Evolutionary conservation across 768 basidiomycete species (phyloP).

Genomic region (Termitomyces sp.): DNA sequence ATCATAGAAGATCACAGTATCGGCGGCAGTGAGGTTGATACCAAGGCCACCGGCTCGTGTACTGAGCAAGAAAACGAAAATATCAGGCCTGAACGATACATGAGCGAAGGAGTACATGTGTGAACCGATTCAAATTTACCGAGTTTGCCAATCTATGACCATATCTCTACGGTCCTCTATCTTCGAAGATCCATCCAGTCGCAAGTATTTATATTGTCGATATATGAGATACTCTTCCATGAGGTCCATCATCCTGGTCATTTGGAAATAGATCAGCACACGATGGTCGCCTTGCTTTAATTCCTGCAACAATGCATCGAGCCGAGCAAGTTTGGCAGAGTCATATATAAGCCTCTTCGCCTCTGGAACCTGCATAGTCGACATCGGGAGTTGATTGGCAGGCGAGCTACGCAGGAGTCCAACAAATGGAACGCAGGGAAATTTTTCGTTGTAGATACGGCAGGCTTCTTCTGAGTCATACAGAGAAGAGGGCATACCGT

Average conservation of each 20-base stretch:
- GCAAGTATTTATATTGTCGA: constrained; percentile 91
- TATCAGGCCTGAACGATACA: constrained; percentile 58
- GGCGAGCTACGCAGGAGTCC: constrained; percentile 71
- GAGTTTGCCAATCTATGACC: constrained; percentile 99
- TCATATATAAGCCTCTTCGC: constrained; percentile 93
- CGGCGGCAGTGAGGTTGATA: constrained; percentile 93
- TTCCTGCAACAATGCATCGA: constrained; percentile 86
- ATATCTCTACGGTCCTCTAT: constrained; percentile 96
- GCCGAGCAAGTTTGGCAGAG: constrained; percentile 89
- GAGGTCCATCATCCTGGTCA: constrained; percentile 99
- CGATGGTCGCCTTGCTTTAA: constrained; percentile 92
- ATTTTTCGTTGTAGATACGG: constrained; percentile 33
- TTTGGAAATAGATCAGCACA: constrained; percentile 97
- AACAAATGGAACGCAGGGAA: constrained; percentile 55
- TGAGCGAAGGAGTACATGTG: neutral
- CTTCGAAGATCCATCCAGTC: constrained; percentile 90
- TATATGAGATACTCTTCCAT: constrained; percentile 99
- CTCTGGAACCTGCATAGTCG: constrained; percentile 90
- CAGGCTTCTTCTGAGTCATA: constrained; percentile 53
- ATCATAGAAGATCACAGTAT: constrained; percentile 94
- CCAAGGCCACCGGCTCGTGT: constrained; percentile 95
- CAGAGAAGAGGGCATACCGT: constrained; percentile 71
- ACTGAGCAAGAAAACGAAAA: constrained; percentile 86
- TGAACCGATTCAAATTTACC: constrained; percentile 40
- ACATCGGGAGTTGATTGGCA: constrained; percentile 66